Evolutionary conservation across 129 eudicot species (phyloP), one percentile per base, ranked within the genome.

Genomic region (Saussurea involucrata): DNA sequence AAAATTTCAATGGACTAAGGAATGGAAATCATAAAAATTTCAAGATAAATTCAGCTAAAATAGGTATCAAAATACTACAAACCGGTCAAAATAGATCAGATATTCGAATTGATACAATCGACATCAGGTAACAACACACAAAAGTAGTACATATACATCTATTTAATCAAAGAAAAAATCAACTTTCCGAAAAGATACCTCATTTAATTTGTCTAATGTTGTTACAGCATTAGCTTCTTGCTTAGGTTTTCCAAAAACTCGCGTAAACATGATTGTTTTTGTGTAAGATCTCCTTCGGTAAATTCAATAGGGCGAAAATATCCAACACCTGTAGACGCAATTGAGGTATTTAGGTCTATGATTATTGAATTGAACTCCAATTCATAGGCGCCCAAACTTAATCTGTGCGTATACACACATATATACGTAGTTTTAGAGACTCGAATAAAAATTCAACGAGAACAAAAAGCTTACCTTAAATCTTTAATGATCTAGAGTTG

Each of bases 171-270:
- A 71, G 0, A 13, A 63, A 44, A 15, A 24, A 46, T 7, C 22
- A 65, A 46, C 0, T 11, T 44, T 72, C 0, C 1, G 1, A 13
- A 46, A 34, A 53, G 2, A 24, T 63, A 81, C 88, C 88, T 85
- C 88, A 40, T 85, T 81, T 57, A 85, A 70, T 74, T 80, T 80
- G 75, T 80, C 84, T 68, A 80, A 67, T 53, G 84, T 32, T 28
- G 73, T 32, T 42, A 85, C 85, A 4, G 88, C 80, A 85, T 77
- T 85, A 68, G 84, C 64, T 73, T 85, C 85, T 63, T 81, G 85
- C 83, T 81, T 85, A 22, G 88, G 88, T 69, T 81, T 85, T 21
- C 83, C 83, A 73, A 80, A 74, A 29, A 80, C 84, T 68, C 84
- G 79, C 15, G 76, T 24, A 80, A 80, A 69, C 79, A 80, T 80